Conservation (phyloP, 78 protist species). For the Creolimax fragrantissima region DNA sequence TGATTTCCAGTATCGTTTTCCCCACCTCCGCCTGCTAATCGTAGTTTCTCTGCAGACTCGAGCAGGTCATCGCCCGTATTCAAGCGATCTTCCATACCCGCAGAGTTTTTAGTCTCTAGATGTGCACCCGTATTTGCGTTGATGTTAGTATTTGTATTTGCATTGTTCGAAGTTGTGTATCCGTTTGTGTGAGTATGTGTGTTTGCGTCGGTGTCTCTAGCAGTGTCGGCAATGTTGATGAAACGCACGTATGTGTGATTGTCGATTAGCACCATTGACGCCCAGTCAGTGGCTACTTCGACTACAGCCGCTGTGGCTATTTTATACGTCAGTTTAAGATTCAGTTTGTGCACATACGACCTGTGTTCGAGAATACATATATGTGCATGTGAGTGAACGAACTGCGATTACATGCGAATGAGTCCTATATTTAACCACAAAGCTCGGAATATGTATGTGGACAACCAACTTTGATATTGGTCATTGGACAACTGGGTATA, state of each 20-base stretch:
- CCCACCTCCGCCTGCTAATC: too few relatives aligned
- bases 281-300: background rate
- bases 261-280: conserved; percentile 1
- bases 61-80: too few relatives aligned
- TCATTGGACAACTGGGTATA: background rate
- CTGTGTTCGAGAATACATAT: background rate
- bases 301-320: background rate
- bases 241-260: background rate
- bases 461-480: background rate
- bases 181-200: background rate
- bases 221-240: background rate
- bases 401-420: too few relatives aligned
- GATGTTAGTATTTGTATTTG: background rate
- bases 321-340: background rate
- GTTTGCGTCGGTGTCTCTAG: background rate
- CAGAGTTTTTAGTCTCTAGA: too few relatives aligned
- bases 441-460: background rate
- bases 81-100: too few relatives aligned
- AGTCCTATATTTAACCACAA: background rate
- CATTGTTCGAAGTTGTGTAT: background rate
- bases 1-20: too few relatives aligned
- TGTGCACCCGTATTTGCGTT: too few relatives aligned
- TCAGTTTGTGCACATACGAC: background rate
- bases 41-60: too few relatives aligned
- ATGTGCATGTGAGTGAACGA: background rate